A percentile compares a stretch with the other conserved stretches of the same genome.
phyloP scores from a whole-genome alignment of 306 rosid genomes.

The Datisca glomerata region DNA sequence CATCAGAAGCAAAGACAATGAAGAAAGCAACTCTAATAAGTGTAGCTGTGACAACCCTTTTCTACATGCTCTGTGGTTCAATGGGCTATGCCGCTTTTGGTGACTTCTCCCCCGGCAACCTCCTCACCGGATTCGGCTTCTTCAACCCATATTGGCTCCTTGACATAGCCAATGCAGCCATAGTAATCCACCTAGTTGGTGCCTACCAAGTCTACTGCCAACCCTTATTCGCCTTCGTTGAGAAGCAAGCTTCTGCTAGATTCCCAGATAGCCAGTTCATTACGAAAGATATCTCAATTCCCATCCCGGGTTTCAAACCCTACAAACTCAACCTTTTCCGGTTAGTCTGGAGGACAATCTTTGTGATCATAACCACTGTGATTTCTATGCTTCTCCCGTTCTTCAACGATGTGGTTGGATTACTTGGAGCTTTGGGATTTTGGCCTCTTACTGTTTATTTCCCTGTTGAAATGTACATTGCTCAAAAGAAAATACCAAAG shows the following conservation, averaged over 20 bases:
- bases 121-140: constrained; percentile 81
- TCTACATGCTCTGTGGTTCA: constrained; percentile 67
- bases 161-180: constrained; percentile 77
- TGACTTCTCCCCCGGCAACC: constrained; percentile 61
- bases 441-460: constrained; percentile 76
- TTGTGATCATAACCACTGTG: constrained; percentile 47
- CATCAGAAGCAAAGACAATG: constrained; percentile 79
- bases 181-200: constrained; percentile 71
- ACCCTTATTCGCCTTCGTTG: constrained; percentile 65
- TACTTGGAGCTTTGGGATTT: constrained; percentile 73
- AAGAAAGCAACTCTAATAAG: constrained; percentile 53
- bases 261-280: constrained; percentile 32
- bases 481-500: constrained; percentile 51
- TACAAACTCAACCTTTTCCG: constrained; percentile 40
- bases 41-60: constrained; percentile 44
- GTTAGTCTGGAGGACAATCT: constrained; percentile 46
- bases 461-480: constrained; percentile 67
- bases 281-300: constrained; percentile 30
- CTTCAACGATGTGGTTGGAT: constrained; percentile 66
- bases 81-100: constrained; percentile 92
- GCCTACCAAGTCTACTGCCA: constrained; percentile 80
- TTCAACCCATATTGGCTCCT: constrained; percentile 70
- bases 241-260: constrained; percentile 27
- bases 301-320: constrained; percentile 25
- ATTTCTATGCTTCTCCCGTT: constrained; percentile 72